Conservation (phyloP, 2,329 filamentous ascomycete species). For the Onygena corvina region DNA sequence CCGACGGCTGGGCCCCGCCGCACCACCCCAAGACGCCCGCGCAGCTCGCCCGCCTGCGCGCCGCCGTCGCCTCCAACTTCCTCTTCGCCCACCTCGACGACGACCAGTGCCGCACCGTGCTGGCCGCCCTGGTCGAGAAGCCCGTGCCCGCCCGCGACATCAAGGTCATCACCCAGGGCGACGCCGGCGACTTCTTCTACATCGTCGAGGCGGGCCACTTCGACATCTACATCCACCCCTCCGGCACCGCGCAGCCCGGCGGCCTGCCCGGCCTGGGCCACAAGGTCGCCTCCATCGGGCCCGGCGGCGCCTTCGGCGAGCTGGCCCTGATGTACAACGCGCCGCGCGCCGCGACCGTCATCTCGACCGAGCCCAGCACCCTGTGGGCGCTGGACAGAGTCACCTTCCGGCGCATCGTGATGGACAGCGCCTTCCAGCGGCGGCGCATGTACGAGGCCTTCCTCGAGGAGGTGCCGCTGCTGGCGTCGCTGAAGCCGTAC, state of each 20-base stretch:
- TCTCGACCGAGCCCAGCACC: constrained; percentile 69
- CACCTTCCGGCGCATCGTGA: constrained; percentile 93
- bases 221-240: constrained; percentile 76
- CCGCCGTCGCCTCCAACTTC: constrained; percentile 78
- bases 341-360: constrained; percentile 84
- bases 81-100: constrained; percentile 91
- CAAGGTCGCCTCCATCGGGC: constrained; percentile 68
- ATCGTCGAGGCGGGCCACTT: constrained; percentile 85
- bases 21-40: constrained; percentile 70
- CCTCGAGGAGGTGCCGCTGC: constrained; percentile 80
- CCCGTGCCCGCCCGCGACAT: constrained; percentile 82
- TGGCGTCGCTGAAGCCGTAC: constrained; percentile 73
- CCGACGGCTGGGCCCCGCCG: constrained; percentile 84
- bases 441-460: constrained; percentile 96
- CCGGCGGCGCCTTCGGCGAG: constrained; percentile 91
- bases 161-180: constrained; percentile 88
- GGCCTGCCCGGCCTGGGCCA: constrained; percentile 62
- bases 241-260: constrained; percentile 66
- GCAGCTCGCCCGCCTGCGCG: constrained; percentile 65
- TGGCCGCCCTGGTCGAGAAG: constrained; percentile 87
- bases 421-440: constrained; percentile 94
- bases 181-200: constrained; percentile 95
- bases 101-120: constrained; percentile 74
- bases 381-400: constrained; percentile 92
- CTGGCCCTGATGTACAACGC: constrained; percentile 98